These are phyloP conservation scores for Coelastrella sp. DNA, from an alignment of 139 green algal species.

Conservation along the genomic window DNA sequence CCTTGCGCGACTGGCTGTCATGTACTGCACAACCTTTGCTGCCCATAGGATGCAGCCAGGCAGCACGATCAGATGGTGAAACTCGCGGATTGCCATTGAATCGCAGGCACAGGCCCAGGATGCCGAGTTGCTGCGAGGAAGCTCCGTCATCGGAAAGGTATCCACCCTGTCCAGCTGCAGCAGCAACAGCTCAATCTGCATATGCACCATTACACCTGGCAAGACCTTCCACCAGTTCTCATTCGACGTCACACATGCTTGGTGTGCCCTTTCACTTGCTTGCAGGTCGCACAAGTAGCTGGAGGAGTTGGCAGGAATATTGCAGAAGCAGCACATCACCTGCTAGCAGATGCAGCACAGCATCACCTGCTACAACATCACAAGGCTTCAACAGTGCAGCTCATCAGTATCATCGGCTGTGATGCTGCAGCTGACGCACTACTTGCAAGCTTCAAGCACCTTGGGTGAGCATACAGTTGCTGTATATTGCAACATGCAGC, in stretches of 20 bases:
- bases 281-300: conserved; percentile 64
- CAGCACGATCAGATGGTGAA: neutral
- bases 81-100: neutral
- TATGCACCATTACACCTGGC: neutral
- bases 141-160: conserved; percentile 28
- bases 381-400: conserved; percentile 4
- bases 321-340: conserved; percentile 54
- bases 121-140: neutral
- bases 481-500: neutral
- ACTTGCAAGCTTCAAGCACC: conserved; percentile 39
- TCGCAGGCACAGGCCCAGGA: conserved; percentile 1
- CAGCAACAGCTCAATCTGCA: neutral
- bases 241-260: neutral
- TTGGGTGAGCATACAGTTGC: conserved; percentile 35
- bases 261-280: too few species aligned
- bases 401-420: conserved; percentile 63
- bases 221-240: neutral
- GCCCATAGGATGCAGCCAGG: neutral
- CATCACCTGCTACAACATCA: conserved; percentile 31
- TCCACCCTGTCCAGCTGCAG: neutral
- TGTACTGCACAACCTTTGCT: neutral
- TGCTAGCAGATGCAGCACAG: neutral
- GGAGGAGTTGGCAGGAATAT: conserved; percentile 80
- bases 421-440: conserved; percentile 62
- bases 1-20: neutral